phyloP scores from a whole-genome alignment of 2,329 filamentous ascomycete species.

The Colletotrichum cordylinicola region DNA sequence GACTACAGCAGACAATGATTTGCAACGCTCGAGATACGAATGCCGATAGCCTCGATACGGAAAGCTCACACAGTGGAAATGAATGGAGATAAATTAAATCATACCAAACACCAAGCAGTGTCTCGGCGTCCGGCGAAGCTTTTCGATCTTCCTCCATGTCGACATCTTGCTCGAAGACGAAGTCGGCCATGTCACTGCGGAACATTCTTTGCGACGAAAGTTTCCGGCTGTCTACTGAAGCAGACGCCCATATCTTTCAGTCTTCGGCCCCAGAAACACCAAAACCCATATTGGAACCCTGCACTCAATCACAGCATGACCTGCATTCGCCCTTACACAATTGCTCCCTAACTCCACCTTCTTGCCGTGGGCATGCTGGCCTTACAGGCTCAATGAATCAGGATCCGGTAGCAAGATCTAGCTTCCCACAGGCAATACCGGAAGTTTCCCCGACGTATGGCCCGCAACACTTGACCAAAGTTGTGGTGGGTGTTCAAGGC shows the following conservation, averaged over 20 bases:
- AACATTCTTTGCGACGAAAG: not conserved
- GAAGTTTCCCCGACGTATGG: not conserved
- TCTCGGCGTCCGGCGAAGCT: not conserved
- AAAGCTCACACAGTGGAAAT: not conserved
- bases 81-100: not conserved
- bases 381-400: not conserved
- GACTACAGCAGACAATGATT: not conserved
- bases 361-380: not conserved
- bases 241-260: not conserved
- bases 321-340: not conserved
- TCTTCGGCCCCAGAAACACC: not conserved
- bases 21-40: not conserved
- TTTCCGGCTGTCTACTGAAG: not conserved
- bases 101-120: not conserved
- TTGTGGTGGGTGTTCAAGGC: not conserved
- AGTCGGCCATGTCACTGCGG: not conserved
- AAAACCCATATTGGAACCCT: not conserved
- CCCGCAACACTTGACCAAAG: not conserved
- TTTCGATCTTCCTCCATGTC: not conserved
- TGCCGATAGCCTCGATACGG: not conserved
- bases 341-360: not conserved
- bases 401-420: not conserved
- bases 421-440: not conserved
- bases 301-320: not conserved
- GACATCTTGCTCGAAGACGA: not conserved